Base-by-base conservation (phyloP, 345 rosid species). In the Conringia planisiliqua region DNA sequence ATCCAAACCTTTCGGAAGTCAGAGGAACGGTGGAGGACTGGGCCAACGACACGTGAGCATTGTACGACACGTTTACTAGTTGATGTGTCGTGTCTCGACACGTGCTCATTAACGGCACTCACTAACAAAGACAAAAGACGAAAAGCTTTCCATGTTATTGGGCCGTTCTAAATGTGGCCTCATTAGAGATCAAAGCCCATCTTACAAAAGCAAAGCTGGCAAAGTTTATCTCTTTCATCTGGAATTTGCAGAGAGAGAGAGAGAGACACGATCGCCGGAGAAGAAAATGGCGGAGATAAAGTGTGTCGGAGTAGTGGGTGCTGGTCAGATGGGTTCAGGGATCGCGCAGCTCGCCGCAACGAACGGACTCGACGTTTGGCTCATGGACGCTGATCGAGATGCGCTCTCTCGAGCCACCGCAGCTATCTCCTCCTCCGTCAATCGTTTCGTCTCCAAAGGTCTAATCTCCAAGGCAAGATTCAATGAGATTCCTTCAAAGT, bases 261-360 rank as follows among this genome's bases (percentile, higher is more conserved):
- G 56, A 30, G 48, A 43, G n/a, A 5, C 9, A n/a, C 18, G 35
- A 71, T 55, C 75, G 22, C 66, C 47, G 80, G 48, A 32, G 62
- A 70, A 46, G 30, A 50, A 66, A 6, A 83, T 77, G 93, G 83
- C 62, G 32, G 85, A 82, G 78, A 72, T 76, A 3, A 83, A 84
- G 85, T 68, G 66, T 35, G 77, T 94, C 2, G 97, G 86, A 30
- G 96, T 89, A 68, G 82, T 94, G 6, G 96, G 97, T 35, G 75
- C 89, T 74, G 97, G 98, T 32, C 98, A 91, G 55, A 94, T 91
- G 97, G 97, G 97, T n/a, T 91, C 93, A 2, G 98, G 98, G 7
- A 91, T 94, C 50, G 98, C 98, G 26, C 97, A 89, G 73, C 88
- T 94, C 52, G 97, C 86, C 63, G 85, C 85, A 66, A 83, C 84